Conservation (phyloP, 2,329 filamentous ascomycete genomes). For the Elsinoe batatas region DNA sequence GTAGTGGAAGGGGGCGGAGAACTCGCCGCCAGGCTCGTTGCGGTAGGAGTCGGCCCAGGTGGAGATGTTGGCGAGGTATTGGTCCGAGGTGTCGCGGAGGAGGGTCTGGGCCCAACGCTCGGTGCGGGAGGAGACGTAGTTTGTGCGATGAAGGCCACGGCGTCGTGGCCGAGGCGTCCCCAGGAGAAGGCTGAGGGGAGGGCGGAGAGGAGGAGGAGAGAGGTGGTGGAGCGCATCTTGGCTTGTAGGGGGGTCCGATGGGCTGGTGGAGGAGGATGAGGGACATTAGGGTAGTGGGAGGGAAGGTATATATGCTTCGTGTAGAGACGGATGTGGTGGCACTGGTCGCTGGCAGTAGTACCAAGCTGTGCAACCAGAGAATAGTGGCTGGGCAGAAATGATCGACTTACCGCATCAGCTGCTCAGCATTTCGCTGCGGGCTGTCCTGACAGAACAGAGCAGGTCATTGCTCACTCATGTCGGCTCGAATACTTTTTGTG, state of each 20-base stretch:
- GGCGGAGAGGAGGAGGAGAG: slow-evolving; percentile 14
- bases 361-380: background rate
- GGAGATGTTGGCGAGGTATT: slow-evolving; percentile 44
- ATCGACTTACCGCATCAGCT: background rate
- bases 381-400: background rate
- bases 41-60: slow-evolving; percentile 47
- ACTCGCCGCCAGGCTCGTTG: slow-evolving; percentile 37
- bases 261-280: background rate
- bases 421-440: background rate
- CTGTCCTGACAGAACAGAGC: background rate
- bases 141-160: slow-evolving; percentile 46
- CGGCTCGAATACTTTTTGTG: background rate
- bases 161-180: slow-evolving; percentile 45
- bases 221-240: slow-evolving; percentile 11
- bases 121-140: slow-evolving; percentile 36
- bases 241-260: background rate
- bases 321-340: background rate
- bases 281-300: slow-evolving; percentile 6
- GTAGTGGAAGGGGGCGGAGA: slow-evolving; percentile 40
- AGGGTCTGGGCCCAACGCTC: slow-evolving; percentile 36
- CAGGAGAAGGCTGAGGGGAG: slow-evolving; percentile 32
- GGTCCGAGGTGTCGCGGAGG: slow-evolving; percentile 34
- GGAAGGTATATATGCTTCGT: background rate
- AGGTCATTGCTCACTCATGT: background rate
- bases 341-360: background rate